Evolutionary conservation across 2,329 filamentous ascomycete genomes (phyloP).

Genomic region (Colletotrichum sansevieriae): DNA sequence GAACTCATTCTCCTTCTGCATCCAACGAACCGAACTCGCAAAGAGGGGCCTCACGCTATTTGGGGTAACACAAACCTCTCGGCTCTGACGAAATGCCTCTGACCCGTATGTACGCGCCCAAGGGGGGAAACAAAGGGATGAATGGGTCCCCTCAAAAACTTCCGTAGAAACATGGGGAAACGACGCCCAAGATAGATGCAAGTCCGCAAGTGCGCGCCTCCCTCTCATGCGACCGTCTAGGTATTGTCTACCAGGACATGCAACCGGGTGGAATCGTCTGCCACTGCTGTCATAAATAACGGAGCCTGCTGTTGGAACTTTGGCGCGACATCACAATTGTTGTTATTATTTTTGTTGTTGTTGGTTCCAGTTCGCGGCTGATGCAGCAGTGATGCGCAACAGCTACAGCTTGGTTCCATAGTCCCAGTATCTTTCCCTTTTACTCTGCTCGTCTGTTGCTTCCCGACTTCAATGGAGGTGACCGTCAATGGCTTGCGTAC

Average conservation of each 20-base stretch:
- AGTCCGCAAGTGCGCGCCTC: slow-evolving; percentile 8
- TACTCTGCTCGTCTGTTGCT: too few species aligned
- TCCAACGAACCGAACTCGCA: slow-evolving; percentile 9
- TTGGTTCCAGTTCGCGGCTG: slow-evolving; percentile 10
- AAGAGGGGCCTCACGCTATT: background rate
- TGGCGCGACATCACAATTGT: background rate
- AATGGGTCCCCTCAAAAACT: background rate
- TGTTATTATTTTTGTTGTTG: background rate
- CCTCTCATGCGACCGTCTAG: background rate
- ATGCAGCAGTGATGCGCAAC: background rate
- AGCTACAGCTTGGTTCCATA: too few species aligned
- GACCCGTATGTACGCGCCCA: background rate
- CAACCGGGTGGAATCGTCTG: slow-evolving; percentile 1
- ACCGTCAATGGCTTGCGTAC: too few species aligned
- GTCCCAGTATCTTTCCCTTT: too few species aligned
- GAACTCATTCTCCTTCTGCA: background rate
- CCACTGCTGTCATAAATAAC: too few species aligned
- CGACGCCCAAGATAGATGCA: slow-evolving; percentile 1
- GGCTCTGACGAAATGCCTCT: background rate
- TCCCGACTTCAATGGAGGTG: too few species aligned
- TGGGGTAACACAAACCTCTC: slow-evolving; percentile 13
- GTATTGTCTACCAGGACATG: background rate
- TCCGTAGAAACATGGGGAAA: background rate
- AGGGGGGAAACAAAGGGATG: slow-evolving; percentile 19
- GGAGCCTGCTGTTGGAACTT: slow-evolving; percentile 8